Conservation (phyloP, 75 land plant genomes). For the Picea glauca region DNA sequence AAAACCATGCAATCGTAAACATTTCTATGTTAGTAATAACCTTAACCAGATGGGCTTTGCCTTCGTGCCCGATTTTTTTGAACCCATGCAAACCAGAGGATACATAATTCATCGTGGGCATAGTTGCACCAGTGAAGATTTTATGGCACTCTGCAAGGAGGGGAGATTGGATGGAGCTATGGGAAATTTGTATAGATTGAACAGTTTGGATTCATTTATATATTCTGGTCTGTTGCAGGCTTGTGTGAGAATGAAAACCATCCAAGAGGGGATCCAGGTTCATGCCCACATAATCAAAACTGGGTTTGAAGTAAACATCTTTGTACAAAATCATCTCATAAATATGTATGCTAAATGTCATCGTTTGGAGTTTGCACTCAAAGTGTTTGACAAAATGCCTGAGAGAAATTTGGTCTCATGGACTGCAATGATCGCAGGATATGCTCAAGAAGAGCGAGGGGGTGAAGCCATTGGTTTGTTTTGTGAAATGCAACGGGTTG, state of each 20-base stretch:
- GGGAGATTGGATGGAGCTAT: not conserved
- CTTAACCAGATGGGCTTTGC: no score
- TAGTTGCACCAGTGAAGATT: not conserved
- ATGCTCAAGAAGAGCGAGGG: no score
- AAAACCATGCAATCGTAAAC: no score
- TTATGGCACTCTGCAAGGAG: not conserved
- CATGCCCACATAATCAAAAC: not conserved
- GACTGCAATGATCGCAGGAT: no score
- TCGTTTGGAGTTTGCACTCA: not conserved
- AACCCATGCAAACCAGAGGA: not conserved
- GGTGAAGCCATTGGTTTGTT: no score
- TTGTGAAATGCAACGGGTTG: no score
- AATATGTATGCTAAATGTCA: constrained; percentile 13
- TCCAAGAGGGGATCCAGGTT: not conserved
- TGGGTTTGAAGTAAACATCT: not conserved
- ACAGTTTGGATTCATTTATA: not conserved
- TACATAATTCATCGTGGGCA: not conserved
- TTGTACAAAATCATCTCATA: constrained; percentile 11
- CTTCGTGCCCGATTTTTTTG: no score
- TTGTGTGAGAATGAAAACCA: not conserved
- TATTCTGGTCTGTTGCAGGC: not conserved
- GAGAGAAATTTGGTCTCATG: no score
- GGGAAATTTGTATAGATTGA: not conserved
- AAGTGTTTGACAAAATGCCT: not conserved
- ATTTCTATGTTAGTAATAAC: no score